Base-by-base conservation (phyloP, 2,329 filamentous ascomycete species). In the Xylaria sp. region DNA sequence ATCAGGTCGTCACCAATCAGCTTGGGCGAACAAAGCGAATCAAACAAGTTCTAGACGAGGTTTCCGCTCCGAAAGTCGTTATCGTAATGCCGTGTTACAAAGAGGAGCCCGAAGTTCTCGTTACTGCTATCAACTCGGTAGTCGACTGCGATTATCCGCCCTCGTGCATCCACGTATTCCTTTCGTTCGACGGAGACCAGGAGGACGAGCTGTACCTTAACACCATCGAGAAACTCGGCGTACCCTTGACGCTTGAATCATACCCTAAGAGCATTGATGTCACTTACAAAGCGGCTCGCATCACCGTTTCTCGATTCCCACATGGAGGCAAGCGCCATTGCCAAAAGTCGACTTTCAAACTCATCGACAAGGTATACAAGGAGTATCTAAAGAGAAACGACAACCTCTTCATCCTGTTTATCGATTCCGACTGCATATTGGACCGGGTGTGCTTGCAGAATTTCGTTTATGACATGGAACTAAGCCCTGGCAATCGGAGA, bases 391-490 rank as follows among this genome's bases (percentile, higher is more conserved):
- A 89, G 77, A 84, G 88, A 50, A 92, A 97, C 74, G 94, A 98
- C 77, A 92, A 98, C 71, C 81, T 98, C 0, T 98, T 98, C 75
- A 90, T 98, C 56, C 85, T 98, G 11, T 98, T 98, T 78, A 97
- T 98, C 74, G 94, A 98, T 79, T 97, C 94, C 0, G 94, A 98
- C 75, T 98, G 95, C 77, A 95, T 97, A 65, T 82, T 98, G 52
- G 94, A 98, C 79, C 87, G 88, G 61, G 87, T 94, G 42, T 98
- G 94, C 75, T 86, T 98, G 63, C 94, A 97, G 75, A 98, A 97
- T 76, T 98, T 98, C 78, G 92, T 98, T 80, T 97, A 95, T 77
- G 94, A 98, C 75, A 98, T 98, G 95, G 93, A 98, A 77, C 83
- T 98, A 64, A 97, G 94, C 76, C 94, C 94, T 0, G 94, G 94